These are phyloP conservation scores for Boeremia lycopersici DNA, from an alignment of 2,329 filamentous ascomycete genomes.

Conservation along the genomic window DNA sequence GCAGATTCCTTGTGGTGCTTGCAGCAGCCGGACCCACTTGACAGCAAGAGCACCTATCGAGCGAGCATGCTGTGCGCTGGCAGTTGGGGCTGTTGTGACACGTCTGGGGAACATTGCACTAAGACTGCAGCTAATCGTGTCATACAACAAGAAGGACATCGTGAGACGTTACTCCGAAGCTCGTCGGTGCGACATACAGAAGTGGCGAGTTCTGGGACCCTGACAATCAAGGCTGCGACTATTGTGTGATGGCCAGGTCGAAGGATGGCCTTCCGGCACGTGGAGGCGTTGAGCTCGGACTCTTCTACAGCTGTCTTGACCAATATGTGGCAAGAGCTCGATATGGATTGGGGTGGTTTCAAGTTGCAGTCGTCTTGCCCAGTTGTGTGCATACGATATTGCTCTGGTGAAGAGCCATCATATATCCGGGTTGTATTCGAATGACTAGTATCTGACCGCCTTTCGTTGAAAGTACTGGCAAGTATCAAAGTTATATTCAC, in stretches of 20 bases:
- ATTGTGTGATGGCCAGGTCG: slow-evolving; percentile 4
- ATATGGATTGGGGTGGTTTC: background rate
- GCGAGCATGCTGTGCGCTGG: slow-evolving; percentile 29
- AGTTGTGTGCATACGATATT: background rate
- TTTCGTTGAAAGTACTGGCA: background rate
- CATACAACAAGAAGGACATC: slow-evolving; percentile 18
- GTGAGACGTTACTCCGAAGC: slow-evolving; percentile 29
- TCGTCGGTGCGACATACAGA: slow-evolving; percentile 22
- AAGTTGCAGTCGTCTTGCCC: background rate
- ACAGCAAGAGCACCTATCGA: slow-evolving; percentile 7
- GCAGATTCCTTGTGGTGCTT: slow-evolving; percentile 14
- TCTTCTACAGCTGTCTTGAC: background rate
- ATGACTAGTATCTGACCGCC: background rate
- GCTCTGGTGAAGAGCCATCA: background rate
- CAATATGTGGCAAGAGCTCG: background rate
- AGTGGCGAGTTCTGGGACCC: slow-evolving; percentile 6
- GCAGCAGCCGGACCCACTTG: slow-evolving; percentile 18
- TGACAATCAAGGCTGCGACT: slow-evolving; percentile 5
- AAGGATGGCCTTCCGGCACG: slow-evolving; percentile 7
- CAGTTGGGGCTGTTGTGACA: slow-evolving; percentile 34
- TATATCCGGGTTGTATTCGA: background rate
- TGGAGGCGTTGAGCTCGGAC: slow-evolving; percentile 7
- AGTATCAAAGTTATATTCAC: background rate
- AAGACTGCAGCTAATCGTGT: slow-evolving; percentile 15
- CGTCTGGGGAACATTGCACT: slow-evolving; percentile 34